These are phyloP conservation scores for grape (Vitis vinifera) DNA, from an alignment of 164 flowering plant species.

Conservation along the genomic window DNA sequence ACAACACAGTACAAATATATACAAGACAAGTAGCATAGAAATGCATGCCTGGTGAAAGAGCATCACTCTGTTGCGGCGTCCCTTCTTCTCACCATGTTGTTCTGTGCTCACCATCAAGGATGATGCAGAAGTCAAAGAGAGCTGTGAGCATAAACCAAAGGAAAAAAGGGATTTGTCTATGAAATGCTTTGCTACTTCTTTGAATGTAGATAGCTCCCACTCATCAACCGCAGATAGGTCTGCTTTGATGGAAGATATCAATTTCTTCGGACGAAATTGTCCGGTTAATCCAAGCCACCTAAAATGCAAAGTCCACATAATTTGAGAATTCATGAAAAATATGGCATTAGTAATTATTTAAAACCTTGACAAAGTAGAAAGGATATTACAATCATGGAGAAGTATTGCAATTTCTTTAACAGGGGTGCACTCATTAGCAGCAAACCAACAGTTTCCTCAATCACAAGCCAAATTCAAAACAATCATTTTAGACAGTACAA, in stretches of 20 bases:
- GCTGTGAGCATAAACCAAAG: slow-evolving; percentile 50
- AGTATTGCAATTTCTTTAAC: no score
- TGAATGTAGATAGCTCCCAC: slow-evolving; percentile 43
- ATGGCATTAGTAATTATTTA: no score
- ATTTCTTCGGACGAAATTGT: slow-evolving; percentile 78
- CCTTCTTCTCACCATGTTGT: slow-evolving; percentile 60
- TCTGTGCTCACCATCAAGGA: slow-evolving; percentile 65
- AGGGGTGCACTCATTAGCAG: no score
- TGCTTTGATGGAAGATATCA: slow-evolving; percentile 59
- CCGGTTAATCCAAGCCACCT: slow-evolving; percentile 88
- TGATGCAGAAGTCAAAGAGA: slow-evolving; percentile 41
- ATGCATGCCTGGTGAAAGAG: slow-evolving; percentile 58
- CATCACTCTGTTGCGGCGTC: slow-evolving; percentile 57
- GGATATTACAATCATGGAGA: no score
- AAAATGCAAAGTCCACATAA: background rate
- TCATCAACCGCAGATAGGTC: slow-evolving; percentile 47
- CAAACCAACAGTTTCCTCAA: no score
- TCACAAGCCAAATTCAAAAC: no score
- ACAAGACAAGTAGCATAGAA: background rate
- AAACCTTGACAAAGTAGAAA: no score
- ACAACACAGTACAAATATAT: background rate
- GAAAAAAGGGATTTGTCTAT: slow-evolving; percentile 80
- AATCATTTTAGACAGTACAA: no score
- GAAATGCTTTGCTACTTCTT: slow-evolving; percentile 51
- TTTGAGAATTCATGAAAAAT: no score